Evolutionary conservation across 2,329 filamentous ascomycete genomes (phyloP).

Genomic region (Diaporthe helianthi): DNA sequence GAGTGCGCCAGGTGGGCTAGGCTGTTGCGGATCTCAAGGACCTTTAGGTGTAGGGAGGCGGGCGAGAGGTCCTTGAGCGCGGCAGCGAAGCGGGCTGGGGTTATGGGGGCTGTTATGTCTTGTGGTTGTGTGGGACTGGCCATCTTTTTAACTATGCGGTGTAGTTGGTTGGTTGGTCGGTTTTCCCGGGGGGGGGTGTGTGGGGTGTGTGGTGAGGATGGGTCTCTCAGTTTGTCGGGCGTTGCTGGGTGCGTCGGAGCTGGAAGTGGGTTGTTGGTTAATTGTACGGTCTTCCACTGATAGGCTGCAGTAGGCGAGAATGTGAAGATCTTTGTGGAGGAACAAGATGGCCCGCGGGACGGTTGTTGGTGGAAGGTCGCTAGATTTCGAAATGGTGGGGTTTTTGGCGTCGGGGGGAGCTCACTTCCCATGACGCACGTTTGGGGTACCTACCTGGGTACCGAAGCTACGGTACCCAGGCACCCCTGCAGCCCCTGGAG

Average conservation of each 20-base stretch:
- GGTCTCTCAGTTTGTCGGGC: background rate
- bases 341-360: background rate
- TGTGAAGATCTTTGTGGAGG: background rate
- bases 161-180: background rate
- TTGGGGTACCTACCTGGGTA: background rate
- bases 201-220: too few species aligned
- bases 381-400: background rate
- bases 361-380: background rate
- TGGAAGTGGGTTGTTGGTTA: background rate
- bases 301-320: too few species aligned
- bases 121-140: conserved; percentile 66
- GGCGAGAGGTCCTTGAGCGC: conserved; percentile 73
- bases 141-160: background rate
- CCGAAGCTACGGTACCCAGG: too few species aligned
- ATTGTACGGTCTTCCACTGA: background rate
- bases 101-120: conserved; percentile 57
- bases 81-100: conserved; percentile 66
- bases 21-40: conserved; percentile 77
- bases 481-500: too few species aligned
- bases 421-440: background rate
- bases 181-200: too few species aligned
- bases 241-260: background rate
- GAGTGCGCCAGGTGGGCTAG: conserved; percentile 77
- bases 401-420: background rate
- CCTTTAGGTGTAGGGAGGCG: conserved; percentile 73